These are phyloP conservation scores for Fusarium sp. DNA, from an alignment of 2,329 filamentous ascomycete species.

Conservation along the genomic window DNA sequence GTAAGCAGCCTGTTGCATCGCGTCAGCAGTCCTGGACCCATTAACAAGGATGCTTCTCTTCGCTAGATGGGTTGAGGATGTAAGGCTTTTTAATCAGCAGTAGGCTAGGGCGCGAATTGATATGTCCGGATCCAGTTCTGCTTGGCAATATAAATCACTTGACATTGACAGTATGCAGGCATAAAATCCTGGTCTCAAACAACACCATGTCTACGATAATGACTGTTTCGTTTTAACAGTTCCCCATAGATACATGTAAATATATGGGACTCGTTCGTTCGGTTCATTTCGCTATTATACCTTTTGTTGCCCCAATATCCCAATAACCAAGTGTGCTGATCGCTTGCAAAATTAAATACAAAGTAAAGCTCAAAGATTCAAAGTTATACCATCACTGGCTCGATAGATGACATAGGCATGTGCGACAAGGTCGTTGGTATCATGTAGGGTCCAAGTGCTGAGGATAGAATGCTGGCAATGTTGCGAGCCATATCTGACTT, in stretches of 20 bases:
- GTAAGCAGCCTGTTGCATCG: not conserved
- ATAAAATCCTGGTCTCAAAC: not conserved
- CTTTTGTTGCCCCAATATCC: not conserved
- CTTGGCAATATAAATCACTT: not conserved
- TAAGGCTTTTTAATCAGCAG: not conserved
- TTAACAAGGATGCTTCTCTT: not conserved
- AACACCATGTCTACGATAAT: conserved; percentile 6
- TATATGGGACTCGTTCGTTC: not conserved
- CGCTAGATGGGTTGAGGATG: not conserved
- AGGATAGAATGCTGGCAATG: conserved; percentile 43
- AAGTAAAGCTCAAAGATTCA: not conserved
- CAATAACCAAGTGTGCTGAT: conserved; percentile 8
- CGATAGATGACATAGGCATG: conserved; percentile 24
- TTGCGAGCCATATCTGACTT: conserved; percentile 62
- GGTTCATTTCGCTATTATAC: conserved; percentile 18
- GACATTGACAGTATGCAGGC: conserved; percentile 1
- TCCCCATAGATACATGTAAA: conserved; percentile 21
- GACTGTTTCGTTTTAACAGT: conserved; percentile 16
- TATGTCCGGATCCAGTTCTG: not conserved
- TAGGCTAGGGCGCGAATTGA: not conserved
- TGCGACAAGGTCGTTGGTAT: conserved; percentile 34
- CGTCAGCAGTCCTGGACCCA: not conserved
- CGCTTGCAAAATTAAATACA: not conserved
- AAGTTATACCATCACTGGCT: conserved; percentile 32
- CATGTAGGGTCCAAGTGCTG: conserved; percentile 43